Base-by-base conservation (phyloP, 768 basidiomycete species). In the Suillus weaverae region DNA sequence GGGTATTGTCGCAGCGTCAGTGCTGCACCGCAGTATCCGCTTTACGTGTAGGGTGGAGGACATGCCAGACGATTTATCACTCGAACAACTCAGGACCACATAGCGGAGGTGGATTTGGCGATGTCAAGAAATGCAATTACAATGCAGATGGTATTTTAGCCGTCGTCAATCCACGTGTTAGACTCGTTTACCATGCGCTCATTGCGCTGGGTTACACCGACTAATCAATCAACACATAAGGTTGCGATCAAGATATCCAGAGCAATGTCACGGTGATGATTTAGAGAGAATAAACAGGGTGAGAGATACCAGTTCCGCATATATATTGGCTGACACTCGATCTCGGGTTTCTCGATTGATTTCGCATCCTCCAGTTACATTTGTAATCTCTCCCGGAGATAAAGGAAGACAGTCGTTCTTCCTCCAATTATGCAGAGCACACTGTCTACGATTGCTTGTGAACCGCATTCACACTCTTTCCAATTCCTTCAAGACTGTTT, bases 401-500 rank as follows among this genome's bases (percentile, higher is more conserved):
- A n/a, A n/a, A n/a, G n/a, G n/a, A n/a, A n/a, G n/a, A n/a, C n/a
- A n/a, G n/a, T n/a, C n/a, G n/a, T n/a, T n/a, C n/a, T n/a, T n/a
- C n/a, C n/a, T n/a, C n/a, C n/a, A n/a, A n/a, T n/a, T n/a, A n/a
- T n/a, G n/a, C n/a, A n/a, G n/a, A n/a, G n/a, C n/a, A n/a, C n/a
- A 26, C 66, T 76, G n/a, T 85, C 90, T 9, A 80, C 87, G 0
- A 85, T 89, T 0, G 85, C 88, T 62, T 84, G 87, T 36, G 95
- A 2, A 81, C 77, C 1, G 85, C 86, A 0, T 97, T 95, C 71
- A 33, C 85, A 88, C 2, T 87, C 89, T 0, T 81, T 89, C 38
- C 72, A 76, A 7, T 70, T 93, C 7, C 81, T 95, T 5, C 85
- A 86, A 43, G 74, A 83, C 2, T 75, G 86, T 51, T 78, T 96